Conservation (phyloP, 2,329 filamentous ascomycete genomes). For the Pyricularia sp. region DNA sequence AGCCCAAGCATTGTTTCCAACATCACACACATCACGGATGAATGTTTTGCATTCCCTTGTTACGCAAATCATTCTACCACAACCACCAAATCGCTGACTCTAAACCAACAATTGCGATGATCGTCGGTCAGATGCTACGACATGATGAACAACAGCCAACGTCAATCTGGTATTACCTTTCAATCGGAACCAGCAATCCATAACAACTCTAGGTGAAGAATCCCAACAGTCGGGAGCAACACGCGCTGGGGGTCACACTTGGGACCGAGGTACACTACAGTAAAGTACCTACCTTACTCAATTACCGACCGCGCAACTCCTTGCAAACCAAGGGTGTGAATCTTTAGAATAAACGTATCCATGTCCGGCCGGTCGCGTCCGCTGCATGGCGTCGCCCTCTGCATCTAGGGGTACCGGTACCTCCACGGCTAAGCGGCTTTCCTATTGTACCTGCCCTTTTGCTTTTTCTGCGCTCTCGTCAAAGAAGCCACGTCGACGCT, state of each 20-base stretch:
- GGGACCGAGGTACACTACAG: background rate
- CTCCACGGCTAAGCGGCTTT: background rate
- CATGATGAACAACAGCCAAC: background rate
- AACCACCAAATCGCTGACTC: background rate
- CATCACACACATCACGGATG: background rate
- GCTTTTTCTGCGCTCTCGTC: background rate
- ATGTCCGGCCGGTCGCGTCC: background rate
- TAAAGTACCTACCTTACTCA: background rate
- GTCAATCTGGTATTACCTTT: background rate
- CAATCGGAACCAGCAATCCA: background rate
- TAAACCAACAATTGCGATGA: background rate
- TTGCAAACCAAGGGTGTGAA: background rate
- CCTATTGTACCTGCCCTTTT: background rate
- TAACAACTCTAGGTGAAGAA: background rate
- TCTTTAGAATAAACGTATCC: background rate
- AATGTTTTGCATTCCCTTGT: background rate
- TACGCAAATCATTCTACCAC: background rate
- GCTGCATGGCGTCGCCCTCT: background rate
- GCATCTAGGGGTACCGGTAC: background rate
- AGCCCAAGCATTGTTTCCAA: background rate
- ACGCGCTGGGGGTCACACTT: background rate
- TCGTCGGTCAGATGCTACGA: background rate
- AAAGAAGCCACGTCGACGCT: conserved; percentile 1
- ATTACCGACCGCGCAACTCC: background rate
- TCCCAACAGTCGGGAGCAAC: background rate